Percentiles rank a stretch among this genome's conserved stretches.
Evolutionary conservation across 2,329 filamentous ascomycete species (phyloP).

Genomic region (Penicillium psychrosexuale): DNA sequence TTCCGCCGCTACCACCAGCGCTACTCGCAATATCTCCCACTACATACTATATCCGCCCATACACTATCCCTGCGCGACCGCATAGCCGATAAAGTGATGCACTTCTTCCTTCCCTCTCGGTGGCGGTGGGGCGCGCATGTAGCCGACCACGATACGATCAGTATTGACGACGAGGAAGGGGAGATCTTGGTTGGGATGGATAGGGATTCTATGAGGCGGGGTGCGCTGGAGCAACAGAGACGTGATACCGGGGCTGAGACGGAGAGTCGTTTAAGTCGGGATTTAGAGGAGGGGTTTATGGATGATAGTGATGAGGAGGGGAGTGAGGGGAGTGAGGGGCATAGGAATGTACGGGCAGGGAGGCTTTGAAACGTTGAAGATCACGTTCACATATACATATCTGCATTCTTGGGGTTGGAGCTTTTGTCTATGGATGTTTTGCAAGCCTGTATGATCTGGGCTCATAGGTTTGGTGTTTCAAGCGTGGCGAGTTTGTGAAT

Average conservation of each 20-base stretch:
- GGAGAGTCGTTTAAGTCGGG: conserved; percentile 66
- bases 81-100: conserved; percentile 41
- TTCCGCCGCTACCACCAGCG: conserved; percentile 68
- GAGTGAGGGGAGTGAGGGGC: conserved; percentile 38
- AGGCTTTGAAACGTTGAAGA: conserved; percentile 12
- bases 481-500: background rate
- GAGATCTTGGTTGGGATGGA: conserved; percentile 52
- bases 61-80: conserved; percentile 56
- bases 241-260: conserved; percentile 42
- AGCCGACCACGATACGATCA: conserved; percentile 52
- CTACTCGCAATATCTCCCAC: conserved; percentile 70
- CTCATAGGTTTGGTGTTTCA: background rate
- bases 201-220: conserved; percentile 49
- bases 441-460: background rate
- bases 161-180: conserved; percentile 65
- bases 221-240: conserved; percentile 41
- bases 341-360: conserved; percentile 28
- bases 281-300: conserved; percentile 72
- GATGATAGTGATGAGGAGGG: conserved; percentile 67
- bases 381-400: background rate
- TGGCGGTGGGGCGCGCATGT: conserved; percentile 46
- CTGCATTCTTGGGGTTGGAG: background rate
- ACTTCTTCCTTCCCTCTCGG: conserved; percentile 43
- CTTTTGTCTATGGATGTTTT: background rate
- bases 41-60: conserved; percentile 52